Conservation (phyloP, 2,329 filamentous ascomycete species). For the Fusarium sp. region DNA sequence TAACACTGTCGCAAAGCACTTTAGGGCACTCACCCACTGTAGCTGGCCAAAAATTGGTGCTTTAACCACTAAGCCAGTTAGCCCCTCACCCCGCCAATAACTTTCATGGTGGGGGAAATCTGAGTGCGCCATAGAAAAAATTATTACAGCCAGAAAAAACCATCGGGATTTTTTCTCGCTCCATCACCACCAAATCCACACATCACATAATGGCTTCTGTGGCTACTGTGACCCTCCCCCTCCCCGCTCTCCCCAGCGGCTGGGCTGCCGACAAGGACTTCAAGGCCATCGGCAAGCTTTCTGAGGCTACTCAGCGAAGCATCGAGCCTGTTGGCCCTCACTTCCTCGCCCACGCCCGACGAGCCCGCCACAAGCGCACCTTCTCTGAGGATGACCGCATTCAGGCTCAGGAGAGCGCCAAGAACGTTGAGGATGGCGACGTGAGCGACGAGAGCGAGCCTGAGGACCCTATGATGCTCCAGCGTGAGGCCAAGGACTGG, state of each 20-base stretch:
- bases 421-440: slow-evolving; percentile 94
- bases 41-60: not conserved
- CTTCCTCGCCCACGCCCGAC: slow-evolving; percentile 96
- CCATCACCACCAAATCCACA: slow-evolving; percentile 42
- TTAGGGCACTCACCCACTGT: slow-evolving; percentile 16
- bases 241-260: slow-evolving; percentile 82
- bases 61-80: slow-evolving; percentile 13
- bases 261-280: slow-evolving; percentile 95
- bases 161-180: slow-evolving; percentile 29
- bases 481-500: slow-evolving; percentile 98
- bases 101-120: slow-evolving; percentile 42
- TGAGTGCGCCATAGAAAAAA: slow-evolving; percentile 37
- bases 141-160: slow-evolving; percentile 35
- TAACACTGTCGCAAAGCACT: not conserved
- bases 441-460: slow-evolving; percentile 92
- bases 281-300: slow-evolving; percentile 84
- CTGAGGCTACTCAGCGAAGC: slow-evolving; percentile 83
- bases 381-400: slow-evolving; percentile 99
- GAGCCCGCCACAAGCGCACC: slow-evolving; percentile 95
- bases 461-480: slow-evolving; percentile 92
- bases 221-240: slow-evolving; percentile 72
- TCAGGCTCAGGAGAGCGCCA: slow-evolving; percentile 93
- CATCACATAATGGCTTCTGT: slow-evolving; percentile 73
- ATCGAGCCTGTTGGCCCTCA: slow-evolving; percentile 97
- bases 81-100: slow-evolving; percentile 47